Evolutionary conservation across 2,329 filamentous ascomycete species (phyloP).

Genomic region (Apiospora aurea): DNA sequence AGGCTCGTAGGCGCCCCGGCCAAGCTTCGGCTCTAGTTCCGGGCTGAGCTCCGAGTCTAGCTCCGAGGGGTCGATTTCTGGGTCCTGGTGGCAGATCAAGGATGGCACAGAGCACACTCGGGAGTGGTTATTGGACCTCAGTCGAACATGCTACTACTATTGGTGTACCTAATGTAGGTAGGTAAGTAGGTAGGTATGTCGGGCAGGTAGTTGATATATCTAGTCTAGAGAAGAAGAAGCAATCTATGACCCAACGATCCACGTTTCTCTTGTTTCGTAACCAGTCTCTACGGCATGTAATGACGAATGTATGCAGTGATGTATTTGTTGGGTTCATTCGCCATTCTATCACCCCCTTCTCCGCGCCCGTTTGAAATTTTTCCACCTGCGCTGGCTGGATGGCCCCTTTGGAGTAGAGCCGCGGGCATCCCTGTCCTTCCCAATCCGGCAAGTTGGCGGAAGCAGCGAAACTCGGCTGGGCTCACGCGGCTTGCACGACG

Average conservation of each 20-base stretch:
- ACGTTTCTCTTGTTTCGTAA: too few relatives aligned
- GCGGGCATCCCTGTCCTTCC: not conserved
- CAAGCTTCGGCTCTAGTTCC: conserved; percentile 11
- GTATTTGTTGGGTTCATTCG: not conserved
- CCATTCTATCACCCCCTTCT: not conserved
- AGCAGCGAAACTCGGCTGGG: conserved; percentile 17
- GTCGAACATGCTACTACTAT: not conserved
- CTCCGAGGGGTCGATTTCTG: not conserved
- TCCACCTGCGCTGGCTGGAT: not conserved
- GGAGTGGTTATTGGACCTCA: not conserved
- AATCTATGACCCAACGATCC: too few relatives aligned
- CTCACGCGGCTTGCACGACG: conserved; percentile 15
- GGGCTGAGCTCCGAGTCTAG: conserved; percentile 20
- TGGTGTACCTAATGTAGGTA: not conserved
- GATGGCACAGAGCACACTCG: conserved; percentile 1
- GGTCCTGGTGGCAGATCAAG: conserved; percentile 7
- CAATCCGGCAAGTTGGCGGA: conserved; percentile 16
- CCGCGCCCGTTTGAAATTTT: not conserved
- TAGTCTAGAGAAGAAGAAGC: not conserved
- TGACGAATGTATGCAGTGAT: not conserved
- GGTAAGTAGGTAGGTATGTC: not conserved
- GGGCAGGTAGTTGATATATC: too few relatives aligned
- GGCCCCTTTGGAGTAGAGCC: not conserved
- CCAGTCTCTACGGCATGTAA: not conserved
- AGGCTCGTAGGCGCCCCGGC: not conserved